Percentiles rank a stretch among this genome's conserved stretches.
These are phyloP conservation scores for Alternaria dauci DNA, from an alignment of 2,329 filamentous ascomycete genomes.

Conservation along the genomic window DNA sequence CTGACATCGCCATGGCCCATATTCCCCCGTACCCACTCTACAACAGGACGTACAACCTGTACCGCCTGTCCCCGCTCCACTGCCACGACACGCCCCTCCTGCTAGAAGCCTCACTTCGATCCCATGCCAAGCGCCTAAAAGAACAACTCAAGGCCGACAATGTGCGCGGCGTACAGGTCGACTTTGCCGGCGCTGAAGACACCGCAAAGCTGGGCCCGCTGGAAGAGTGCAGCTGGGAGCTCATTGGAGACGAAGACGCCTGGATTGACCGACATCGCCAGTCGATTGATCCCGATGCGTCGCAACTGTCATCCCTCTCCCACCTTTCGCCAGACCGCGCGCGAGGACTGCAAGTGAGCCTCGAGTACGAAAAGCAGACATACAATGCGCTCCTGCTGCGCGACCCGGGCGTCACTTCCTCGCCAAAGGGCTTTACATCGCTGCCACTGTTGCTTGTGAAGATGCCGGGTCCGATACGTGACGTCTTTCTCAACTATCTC, in stretches of 20 bases:
- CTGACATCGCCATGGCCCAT: constrained; percentile 40
- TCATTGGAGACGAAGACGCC: constrained; percentile 53
- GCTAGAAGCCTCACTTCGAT: constrained; percentile 50
- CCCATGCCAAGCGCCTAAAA: constrained; percentile 58
- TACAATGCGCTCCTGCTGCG: constrained; percentile 62
- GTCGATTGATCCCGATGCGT: constrained; percentile 44
- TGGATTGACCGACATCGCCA: constrained; percentile 51
- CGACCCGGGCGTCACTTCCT: constrained; percentile 40
- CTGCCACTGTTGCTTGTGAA: constrained; percentile 62
- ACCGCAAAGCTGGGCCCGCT: constrained; percentile 58
- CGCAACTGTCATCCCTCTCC: constrained; percentile 28
- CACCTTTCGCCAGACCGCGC: constrained; percentile 31
- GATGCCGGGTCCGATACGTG: constrained; percentile 60
- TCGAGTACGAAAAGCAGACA: constrained; percentile 59
- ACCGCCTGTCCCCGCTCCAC: constrained; percentile 64
- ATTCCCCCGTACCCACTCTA: constrained; percentile 57
- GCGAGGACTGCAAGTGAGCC: constrained; percentile 58
- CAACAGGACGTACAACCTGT: constrained; percentile 63
- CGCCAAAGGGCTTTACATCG: constrained; percentile 53
- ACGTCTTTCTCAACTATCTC: constrained; percentile 60
- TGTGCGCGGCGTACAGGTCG: constrained; percentile 57
- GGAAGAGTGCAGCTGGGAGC: constrained; percentile 57
- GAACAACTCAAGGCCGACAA: constrained; percentile 60
- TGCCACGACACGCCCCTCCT: constrained; percentile 53
- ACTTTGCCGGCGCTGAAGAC: constrained; percentile 49